Percentiles rank a stretch among this genome's conserved stretches.
Evolutionary conservation across 306 rosid species (phyloP).

Genomic region (Luffa aegyptiaca): DNA sequence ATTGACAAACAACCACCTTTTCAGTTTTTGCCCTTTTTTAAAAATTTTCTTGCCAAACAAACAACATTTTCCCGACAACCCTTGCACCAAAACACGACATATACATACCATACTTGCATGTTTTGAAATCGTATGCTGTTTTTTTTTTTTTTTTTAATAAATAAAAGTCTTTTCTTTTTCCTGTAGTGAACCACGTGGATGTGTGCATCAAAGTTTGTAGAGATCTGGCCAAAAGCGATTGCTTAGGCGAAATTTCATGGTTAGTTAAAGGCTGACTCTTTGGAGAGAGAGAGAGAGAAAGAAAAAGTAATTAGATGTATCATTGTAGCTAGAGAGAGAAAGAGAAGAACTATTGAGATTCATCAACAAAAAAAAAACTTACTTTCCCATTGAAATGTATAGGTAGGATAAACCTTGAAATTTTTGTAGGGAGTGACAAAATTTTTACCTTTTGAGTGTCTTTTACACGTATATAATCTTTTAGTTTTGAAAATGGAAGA

Average conservation of each 20-base stretch:
- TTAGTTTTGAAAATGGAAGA: too few species aligned
- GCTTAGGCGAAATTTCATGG: slow-evolving; percentile 15
- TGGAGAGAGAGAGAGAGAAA: slow-evolving; percentile 8
- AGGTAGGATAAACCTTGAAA: too few species aligned
- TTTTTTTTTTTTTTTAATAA: not conserved
- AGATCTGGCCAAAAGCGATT: slow-evolving; percentile 9
- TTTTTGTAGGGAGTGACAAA: too few species aligned
- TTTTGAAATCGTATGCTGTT: slow-evolving; percentile 16
- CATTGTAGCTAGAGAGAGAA: not conserved
- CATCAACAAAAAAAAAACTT: not conserved
- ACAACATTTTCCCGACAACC: slow-evolving; percentile 1
- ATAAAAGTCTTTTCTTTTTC: not conserved
- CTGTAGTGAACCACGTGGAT: slow-evolving; percentile 39
- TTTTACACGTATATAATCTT: too few species aligned
- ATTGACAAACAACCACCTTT: not conserved
- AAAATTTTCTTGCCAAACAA: not conserved
- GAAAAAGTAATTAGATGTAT: not conserved
- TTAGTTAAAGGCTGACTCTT: not conserved
- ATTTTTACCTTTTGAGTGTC: too few species aligned
- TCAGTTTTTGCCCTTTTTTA: not conserved
- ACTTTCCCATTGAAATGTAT: too few species aligned
- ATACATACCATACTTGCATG: slow-evolving; percentile 22
- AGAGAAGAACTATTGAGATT: not conserved
- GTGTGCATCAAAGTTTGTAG: slow-evolving; percentile 29
- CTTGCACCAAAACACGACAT: not conserved